Percentiles rank a stretch among this genome's conserved stretches.
Evolutionary conservation across 371 early-diverging fungal species (phyloP).

Genomic region (Mortierella polycephala): DNA sequence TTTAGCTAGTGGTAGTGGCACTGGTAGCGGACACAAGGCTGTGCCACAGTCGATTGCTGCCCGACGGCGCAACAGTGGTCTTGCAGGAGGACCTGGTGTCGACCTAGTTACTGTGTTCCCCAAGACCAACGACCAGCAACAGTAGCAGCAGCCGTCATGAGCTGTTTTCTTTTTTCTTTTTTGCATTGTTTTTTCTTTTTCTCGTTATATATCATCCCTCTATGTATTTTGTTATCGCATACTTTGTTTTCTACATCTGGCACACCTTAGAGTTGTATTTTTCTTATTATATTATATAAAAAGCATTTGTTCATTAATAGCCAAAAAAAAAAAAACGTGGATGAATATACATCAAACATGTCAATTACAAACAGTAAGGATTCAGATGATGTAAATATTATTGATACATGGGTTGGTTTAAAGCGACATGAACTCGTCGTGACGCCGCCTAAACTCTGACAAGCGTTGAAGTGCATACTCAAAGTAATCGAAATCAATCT

Average conservation of each 20-base stretch:
- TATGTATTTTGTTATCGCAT: no score
- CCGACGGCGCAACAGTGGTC: conserved; percentile 25
- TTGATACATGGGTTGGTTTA: conserved; percentile 7
- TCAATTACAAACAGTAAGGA: neutral
- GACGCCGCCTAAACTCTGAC: conserved; percentile 43
- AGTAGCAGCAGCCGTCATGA: no score
- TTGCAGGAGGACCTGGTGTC: conserved; percentile 17
- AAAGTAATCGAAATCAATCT: conserved; percentile 88
- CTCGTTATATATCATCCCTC: no score
- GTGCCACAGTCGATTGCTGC: conserved; percentile 20
- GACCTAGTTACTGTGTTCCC: conserved; percentile 20
- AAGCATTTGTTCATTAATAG: no score
- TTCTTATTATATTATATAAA: no score
- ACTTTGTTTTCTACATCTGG: no score
- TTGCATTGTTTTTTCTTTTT: no score
- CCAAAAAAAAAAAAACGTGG: no score
- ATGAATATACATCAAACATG: no score
- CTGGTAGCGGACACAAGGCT: neutral
- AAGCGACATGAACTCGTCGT: conserved; percentile 41
- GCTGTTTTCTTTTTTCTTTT: no score
- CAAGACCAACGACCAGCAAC: neutral
- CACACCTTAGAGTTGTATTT: no score
- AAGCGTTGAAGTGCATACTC: conserved; percentile 76
- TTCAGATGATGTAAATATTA: neutral
- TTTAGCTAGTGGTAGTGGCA: neutral